Conservation (phyloP, 176 grass and related monocot species). For the Lolium multiflorum region DNA sequence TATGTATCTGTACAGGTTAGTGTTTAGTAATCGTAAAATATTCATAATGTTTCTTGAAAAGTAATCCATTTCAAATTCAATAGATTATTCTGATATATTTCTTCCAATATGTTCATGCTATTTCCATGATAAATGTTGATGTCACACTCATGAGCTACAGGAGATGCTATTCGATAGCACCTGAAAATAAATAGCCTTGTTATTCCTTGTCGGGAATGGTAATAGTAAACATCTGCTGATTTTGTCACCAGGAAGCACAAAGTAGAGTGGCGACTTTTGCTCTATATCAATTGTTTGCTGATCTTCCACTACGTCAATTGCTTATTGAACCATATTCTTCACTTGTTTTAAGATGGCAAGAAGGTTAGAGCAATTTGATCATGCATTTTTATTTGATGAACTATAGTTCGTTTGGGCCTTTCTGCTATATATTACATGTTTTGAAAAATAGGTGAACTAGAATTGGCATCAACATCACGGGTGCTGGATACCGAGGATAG, state of each 20-base stretch:
- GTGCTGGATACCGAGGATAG: conserved; percentile 70
- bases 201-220: conserved; percentile 12
- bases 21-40: conserved; percentile 23
- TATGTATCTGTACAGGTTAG: conserved; percentile 86
- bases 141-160: conserved; percentile 1
- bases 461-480: conserved; percentile 59
- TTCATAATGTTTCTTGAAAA: conserved; percentile 27
- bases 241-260: conserved; percentile 80
- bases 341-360: conserved; percentile 89
- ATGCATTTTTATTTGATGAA: conserved; percentile 38
- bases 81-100: conserved; percentile 32
- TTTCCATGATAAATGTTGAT: conserved; percentile 17
- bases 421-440: conserved; percentile 8
- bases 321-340: conserved; percentile 85
- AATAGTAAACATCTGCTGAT: conserved; percentile 32
- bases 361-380: conserved; percentile 59
- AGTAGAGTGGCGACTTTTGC: conserved; percentile 82
- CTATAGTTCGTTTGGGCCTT: conserved; percentile 12
- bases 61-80: neutral
- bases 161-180: conserved; percentile 2
- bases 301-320: conserved; percentile 81
- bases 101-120: neutral
- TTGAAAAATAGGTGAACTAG: conserved; percentile 62
- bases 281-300: conserved; percentile 89
- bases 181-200: conserved; percentile 28